Percentiles rank a stretch among this genome's conserved stretches.
These are phyloP conservation scores for Talaromyces sp. DNA, from an alignment of 2,329 filamentous ascomycete species.

Conservation along the genomic window DNA sequence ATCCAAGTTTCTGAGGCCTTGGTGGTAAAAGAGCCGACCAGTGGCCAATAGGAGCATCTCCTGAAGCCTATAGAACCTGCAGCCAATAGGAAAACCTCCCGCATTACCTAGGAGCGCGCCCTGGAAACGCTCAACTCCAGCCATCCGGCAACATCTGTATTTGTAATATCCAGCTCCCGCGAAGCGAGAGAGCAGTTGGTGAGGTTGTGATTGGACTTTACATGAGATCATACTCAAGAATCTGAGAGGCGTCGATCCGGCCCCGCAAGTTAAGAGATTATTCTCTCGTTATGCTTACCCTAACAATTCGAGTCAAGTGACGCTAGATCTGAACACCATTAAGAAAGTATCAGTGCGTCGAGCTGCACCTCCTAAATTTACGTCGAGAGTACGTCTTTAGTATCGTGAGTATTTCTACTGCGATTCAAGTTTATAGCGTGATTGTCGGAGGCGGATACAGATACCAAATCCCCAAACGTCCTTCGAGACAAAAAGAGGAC, in stretches of 20 bases:
- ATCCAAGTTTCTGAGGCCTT: neutral
- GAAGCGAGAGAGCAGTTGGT: neutral
- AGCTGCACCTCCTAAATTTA: no score
- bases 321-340: no score
- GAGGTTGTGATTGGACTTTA: neutral
- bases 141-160: neutral
- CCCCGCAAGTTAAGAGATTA: neutral
- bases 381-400: no score
- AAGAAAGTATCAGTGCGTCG: no score
- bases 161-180: neutral
- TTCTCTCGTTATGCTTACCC: neutral
- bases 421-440: no score
- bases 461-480: no score
- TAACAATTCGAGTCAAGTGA: neutral
- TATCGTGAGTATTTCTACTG: no score
- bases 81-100: constrained; percentile 3
- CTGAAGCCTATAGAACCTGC: neutral
- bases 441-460: no score
- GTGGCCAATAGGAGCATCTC: neutral
- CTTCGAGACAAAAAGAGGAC: no score
- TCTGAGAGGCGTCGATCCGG: neutral
- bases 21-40: neutral
- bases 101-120: neutral
- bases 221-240: neutral
- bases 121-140: neutral